Evolutionary conservation across 2,329 filamentous ascomycete species (phyloP), one percentile per base, ranked within the genome.

Genomic region (Trichophyton benhamiae): DNA sequence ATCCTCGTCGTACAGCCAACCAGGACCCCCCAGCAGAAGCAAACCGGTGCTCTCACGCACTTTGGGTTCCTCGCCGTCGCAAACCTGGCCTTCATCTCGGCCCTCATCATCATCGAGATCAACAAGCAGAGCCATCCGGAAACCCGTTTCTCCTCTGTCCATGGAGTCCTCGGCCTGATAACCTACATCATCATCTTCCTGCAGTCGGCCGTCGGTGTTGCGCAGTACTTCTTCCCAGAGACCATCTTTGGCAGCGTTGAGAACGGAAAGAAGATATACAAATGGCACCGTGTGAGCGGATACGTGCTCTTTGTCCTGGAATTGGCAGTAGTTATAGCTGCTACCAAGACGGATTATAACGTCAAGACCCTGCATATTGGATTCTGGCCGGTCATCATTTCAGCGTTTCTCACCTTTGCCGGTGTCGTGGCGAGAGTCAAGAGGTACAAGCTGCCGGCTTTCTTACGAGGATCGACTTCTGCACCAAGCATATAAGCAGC

Each of bases 1-100:
- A 84, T 91, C 66, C 84, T 97, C 59, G 78, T 94, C 67, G 82
- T 97, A 41, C 94, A 99, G 73, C 94, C 92, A 1, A 96, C 92
- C 0, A 83, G 88, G 68, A 88, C 88, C 0, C 78, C 85, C 1
- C 74, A 79, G 15, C 88, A 96, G 75, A 96, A 96, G 75, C 75
- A 75, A 44, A 67, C 77, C 30, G 84, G 84, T 52, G 82, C 84
- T 17, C 75, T 78, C 67, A 72, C 83, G 55, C 92, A 99, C 74
- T 86, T 85, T 25, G 75, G 77, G 11, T 78, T 96, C 66, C 67
- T 88, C 55, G 83, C 84, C 48, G 76, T 89, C 60, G 75, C 83
- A 8, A 64, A 72, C 27, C 52, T 72, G 15, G 65, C 67, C n/a
- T 76, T 78, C 60, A 65, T 78, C 41, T 66, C 72, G 13, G 76